Evolutionary conservation across 768 basidiomycete genomes (phyloP), one percentile per base, ranked within the genome.

Genomic region (Strobilomyces dryophilus): DNA sequence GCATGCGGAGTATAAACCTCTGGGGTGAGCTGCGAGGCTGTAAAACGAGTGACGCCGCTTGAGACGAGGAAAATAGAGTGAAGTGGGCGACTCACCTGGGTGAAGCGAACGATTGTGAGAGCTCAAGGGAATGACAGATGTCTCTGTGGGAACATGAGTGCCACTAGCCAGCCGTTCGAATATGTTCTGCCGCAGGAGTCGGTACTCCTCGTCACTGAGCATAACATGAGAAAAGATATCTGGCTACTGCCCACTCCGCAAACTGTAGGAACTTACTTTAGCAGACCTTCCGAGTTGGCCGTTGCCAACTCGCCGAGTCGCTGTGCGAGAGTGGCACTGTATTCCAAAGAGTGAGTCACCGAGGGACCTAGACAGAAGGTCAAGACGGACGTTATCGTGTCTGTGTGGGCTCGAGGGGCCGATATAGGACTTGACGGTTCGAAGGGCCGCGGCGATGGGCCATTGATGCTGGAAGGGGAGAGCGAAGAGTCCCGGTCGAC

Each of bases 191-290:
- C 91, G 83, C 12, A 93, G 78, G 40, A 92, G 68, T 47, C 90
- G 83, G 66, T 92, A 92, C 65, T 91, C 91, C 59, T 92, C 88
- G 69, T 92, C 87, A 64, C 91, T 92, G 61, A 32, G 47, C 32
- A 52, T 9, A 3, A 43, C 6, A 46, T 58, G 51, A 51, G 52
- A 50, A 43, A 32, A 32, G 17, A 48, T 40, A 46, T 36, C 18
- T 32, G 24, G 36, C 37, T 32, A 37, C 31, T n/a, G 37, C 46
- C 47, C 43, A 55, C 44, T 35, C 26, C 32, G 4, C 36, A 15
- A 14, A 31, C 21, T 39, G 46, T 49, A 42, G 57, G 32, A 34
- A 71, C 83, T 62, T 65, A 88, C 89, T 82, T 82, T 48, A 92
- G 74, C 46, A 92, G 74, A 29, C 90, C 90, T 62, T 92, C 84